A percentile compares a stretch with the other conserved stretches of the same genome.
Evolutionary conservation across 2,329 filamentous ascomycete species (phyloP).

Genomic region (Ceratocystis cubensis): DNA sequence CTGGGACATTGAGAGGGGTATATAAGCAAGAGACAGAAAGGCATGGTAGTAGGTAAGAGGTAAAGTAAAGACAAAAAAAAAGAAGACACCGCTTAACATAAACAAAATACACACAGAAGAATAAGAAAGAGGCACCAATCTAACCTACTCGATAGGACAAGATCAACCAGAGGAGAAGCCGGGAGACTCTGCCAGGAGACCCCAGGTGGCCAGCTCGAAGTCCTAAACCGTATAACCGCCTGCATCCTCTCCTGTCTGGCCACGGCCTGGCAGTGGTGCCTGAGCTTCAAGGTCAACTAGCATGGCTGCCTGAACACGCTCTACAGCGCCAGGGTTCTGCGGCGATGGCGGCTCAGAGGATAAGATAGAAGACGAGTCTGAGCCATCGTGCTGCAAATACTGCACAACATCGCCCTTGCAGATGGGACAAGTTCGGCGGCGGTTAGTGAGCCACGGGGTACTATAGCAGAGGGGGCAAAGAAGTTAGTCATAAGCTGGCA

Average conservation of each 20-base stretch:
- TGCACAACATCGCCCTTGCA: conserved; percentile 94
- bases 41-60: neutral
- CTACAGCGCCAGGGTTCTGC: neutral
- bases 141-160: neutral
- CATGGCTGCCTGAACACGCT: neutral
- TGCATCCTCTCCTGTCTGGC: neutral
- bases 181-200: neutral
- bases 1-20: conserved; percentile 1
- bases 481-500: conserved; percentile 22
- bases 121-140: neutral
- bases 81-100: neutral
- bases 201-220: neutral
- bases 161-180: neutral
- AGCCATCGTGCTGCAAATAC: conserved; percentile 35
- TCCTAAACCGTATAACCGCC: conserved; percentile 1
- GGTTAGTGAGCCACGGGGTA: conserved; percentile 91
- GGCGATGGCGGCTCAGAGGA: neutral
- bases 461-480: conserved; percentile 33
- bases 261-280: neutral
- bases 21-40: conserved; percentile 10
- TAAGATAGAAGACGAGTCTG: neutral
- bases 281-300: conserved; percentile 6
- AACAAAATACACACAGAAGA: neutral
- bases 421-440: conserved; percentile 92
- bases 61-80: neutral